Conservation (phyloP, 352 stramenopile genomes). For the Pythium sp. region DNA sequence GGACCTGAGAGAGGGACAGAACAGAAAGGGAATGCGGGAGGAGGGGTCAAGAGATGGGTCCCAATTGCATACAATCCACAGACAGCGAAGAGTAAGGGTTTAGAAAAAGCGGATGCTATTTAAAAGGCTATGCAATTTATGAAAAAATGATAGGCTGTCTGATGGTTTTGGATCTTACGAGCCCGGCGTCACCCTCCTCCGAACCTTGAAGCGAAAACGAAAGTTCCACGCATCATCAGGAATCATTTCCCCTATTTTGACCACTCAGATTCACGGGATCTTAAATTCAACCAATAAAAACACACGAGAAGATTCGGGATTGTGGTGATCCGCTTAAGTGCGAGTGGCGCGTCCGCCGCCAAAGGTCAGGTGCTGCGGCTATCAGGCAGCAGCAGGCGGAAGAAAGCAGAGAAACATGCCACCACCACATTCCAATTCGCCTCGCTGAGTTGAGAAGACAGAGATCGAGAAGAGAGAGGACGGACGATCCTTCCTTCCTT, state of each 20-base stretch:
- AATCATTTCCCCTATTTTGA: slow-evolving; percentile 2
- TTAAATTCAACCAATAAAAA: slow-evolving; percentile 7
- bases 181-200: slow-evolving; percentile 2
- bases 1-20: background rate
- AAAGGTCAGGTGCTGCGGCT: slow-evolving; percentile 1
- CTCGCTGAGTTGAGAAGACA: background rate
- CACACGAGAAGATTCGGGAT: background rate
- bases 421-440: slow-evolving; percentile 8
- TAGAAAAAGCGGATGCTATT: background rate
- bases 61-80: background rate
- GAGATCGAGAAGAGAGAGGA: background rate
- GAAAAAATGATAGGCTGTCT: background rate
- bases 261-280: background rate
- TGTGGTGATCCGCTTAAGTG: background rate
- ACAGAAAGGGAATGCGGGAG: background rate
- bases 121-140: slow-evolving; percentile 5
- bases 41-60: background rate
- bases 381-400: background rate
- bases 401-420: background rate
- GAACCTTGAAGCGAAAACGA: slow-evolving; percentile 5
- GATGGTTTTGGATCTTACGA: slow-evolving; percentile 10
- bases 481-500: background rate
- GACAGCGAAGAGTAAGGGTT: background rate
- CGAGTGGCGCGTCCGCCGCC: background rate
- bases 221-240: slow-evolving; percentile 2